Percentiles rank a stretch among this genome's conserved stretches.
Conservation (phyloP, 495 filamentous ascomycete genomes). For the Trichoderma gamsii region DNA sequence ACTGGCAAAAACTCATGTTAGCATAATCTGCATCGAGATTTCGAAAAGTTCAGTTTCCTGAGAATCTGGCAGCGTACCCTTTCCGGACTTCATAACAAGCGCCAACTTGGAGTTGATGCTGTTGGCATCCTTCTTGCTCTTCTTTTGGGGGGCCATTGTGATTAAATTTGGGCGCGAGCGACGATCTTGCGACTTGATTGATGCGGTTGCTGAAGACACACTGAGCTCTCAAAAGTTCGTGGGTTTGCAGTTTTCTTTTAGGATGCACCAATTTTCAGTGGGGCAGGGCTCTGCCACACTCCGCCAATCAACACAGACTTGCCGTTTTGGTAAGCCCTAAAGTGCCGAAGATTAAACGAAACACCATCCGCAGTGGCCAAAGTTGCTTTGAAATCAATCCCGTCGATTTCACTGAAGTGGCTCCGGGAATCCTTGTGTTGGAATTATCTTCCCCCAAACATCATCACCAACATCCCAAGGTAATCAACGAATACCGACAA, state of each 20-base stretch:
- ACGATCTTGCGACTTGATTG: constrained; percentile 15
- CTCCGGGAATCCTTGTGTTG: constrained; percentile 26
- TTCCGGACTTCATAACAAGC: constrained; percentile 94
- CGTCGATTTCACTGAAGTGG: constrained; percentile 21
- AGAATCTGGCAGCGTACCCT: constrained; percentile 36
- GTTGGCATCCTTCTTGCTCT: constrained; percentile 87
- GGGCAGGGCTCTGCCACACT: constrained; percentile 2
- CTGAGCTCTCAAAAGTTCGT: constrained; percentile 22
- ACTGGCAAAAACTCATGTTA: constrained; percentile 36
- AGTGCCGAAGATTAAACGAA: constrained; percentile 16
- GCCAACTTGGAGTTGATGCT: constrained; percentile 65
- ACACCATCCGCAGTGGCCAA: constrained; percentile 9
- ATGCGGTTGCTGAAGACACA: constrained; percentile 20
- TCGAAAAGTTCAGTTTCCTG: background rate
- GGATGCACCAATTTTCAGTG: constrained; percentile 15
- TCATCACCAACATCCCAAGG: constrained; percentile 30
- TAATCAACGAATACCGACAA: constrained; percentile 54
- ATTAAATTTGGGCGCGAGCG: constrained; percentile 18
- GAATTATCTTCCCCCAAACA: constrained; percentile 28
- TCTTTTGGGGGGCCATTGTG: constrained; percentile 79
- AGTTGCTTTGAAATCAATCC: constrained; percentile 40
- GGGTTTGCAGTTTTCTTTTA: constrained; percentile 19
- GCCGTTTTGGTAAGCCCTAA: constrained; percentile 18
- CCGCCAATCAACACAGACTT: constrained; percentile 11
- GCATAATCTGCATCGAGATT: background rate